Evolutionary conservation across 306 rosid genomes (phyloP).

Genomic region (Quercus bicolor): DNA sequence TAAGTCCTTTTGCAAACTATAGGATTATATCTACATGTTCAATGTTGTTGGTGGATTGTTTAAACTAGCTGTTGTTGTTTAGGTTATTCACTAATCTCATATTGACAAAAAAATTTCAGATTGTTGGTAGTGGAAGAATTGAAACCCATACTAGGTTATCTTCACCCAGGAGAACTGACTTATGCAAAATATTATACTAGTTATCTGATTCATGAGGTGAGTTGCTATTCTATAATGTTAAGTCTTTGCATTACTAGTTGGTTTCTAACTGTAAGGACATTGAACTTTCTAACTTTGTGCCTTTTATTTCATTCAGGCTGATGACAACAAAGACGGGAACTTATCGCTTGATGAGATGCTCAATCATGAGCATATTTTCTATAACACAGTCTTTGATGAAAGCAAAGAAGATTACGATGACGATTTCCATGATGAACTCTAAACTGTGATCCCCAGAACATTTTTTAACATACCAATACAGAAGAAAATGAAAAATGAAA

Average conservation of each 20-base stretch:
- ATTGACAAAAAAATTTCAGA: constrained; percentile 22
- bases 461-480: no score
- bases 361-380: constrained; percentile 51
- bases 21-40: background rate
- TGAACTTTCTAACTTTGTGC: background rate
- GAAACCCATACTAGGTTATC: constrained; percentile 46
- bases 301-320: constrained; percentile 49
- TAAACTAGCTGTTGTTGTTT: background rate
- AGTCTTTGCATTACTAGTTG: background rate
- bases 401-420: constrained; percentile 11
- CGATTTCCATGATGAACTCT: constrained; percentile 37
- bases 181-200: constrained; percentile 52
- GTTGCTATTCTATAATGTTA: background rate
- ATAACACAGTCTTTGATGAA: constrained; percentile 28
- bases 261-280: background rate
- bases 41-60: background rate
- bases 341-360: constrained; percentile 69
- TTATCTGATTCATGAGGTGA: constrained; percentile 63
- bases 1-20: background rate
- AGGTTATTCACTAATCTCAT: background rate
- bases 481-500: no score
- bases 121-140: constrained; percentile 60
- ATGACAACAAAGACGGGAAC: constrained; percentile 51
- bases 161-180: constrained; percentile 74
- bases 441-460: background rate